Percentiles rank a stretch among this genome's conserved stretches.
These are phyloP conservation scores for Filosporella fistucella DNA, from an alignment of 495 filamentous ascomycete genomes.

Conservation along the genomic window DNA sequence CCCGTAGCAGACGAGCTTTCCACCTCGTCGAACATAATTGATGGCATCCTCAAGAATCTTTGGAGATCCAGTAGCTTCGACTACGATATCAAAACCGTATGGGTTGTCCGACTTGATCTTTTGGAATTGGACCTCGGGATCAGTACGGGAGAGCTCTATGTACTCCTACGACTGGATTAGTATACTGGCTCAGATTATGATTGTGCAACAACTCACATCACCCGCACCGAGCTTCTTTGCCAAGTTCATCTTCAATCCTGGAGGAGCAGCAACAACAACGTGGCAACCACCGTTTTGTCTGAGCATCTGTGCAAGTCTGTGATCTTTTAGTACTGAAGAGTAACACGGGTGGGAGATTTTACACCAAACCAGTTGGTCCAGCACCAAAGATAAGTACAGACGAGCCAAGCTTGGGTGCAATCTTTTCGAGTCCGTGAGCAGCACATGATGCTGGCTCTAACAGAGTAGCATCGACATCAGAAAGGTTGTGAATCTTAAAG, in stretches of 20 bases:
- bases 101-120: conserved; percentile 61
- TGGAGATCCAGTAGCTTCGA: conserved; percentile 56
- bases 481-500: conserved; percentile 66
- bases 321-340: background rate
- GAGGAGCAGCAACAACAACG: conserved; percentile 61
- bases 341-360: background rate
- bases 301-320: conserved; percentile 52
- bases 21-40: conserved; percentile 63
- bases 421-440: conserved; percentile 67
- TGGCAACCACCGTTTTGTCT: conserved; percentile 60
- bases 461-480: conserved; percentile 66
- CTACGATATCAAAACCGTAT: conserved; percentile 65
- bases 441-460: conserved; percentile 71
- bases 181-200: background rate
- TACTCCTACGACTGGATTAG: too few relatives aligned
- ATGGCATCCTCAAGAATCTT: conserved; percentile 68
- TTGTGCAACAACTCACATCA: conserved; percentile 33
- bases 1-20: too few relatives aligned
- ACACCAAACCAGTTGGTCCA: conserved; percentile 47
- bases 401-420: conserved; percentile 63
- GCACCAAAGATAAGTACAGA: conserved; percentile 65
- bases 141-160: conserved; percentile 52
- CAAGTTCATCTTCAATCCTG: conserved; percentile 65
- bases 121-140: conserved; percentile 51
- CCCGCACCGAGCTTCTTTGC: conserved; percentile 63